A percentile compares a stretch with the other conserved stretches of the same genome.
Evolutionary conservation across 106 monocot species (phyloP).

Genomic region (Platanthera zijinensis): DNA sequence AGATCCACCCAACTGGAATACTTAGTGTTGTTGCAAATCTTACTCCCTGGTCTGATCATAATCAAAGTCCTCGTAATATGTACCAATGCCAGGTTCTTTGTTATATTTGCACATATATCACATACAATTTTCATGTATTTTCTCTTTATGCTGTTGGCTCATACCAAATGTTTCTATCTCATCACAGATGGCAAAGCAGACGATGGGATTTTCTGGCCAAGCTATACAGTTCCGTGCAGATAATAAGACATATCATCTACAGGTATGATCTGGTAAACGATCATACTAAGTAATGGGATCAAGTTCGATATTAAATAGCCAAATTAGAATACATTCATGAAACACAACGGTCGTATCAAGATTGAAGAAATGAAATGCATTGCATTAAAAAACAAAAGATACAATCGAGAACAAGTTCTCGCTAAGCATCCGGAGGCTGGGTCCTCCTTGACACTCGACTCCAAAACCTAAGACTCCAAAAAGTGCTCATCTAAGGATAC

Average conservation of each 20-base stretch:
- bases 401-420: too few species aligned
- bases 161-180: not conserved
- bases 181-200: conserved; percentile 91
- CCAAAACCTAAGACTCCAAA: too few species aligned
- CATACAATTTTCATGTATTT: not conserved
- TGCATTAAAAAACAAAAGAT: too few species aligned
- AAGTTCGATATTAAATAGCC: not conserved
- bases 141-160: not conserved
- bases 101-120: not conserved
- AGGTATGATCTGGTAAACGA: conserved; percentile 35
- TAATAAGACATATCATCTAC: conserved; percentile 89
- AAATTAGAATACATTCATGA: too few species aligned
- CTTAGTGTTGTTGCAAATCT: conserved; percentile 98
- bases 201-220: conserved; percentile 85
- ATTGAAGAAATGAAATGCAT: too few species aligned
- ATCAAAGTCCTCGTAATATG: conserved; percentile 98
- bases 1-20: conserved; percentile 88
- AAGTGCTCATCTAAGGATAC: too few species aligned
- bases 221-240: conserved; percentile 68
- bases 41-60: conserved; percentile 98
- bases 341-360: too few species aligned
- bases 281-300: not conserved
- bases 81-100: conserved; percentile 86
- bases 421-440: too few species aligned
- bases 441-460: too few species aligned